phyloP scores from a whole-genome alignment of 2,329 filamentous ascomycete genomes.

The Coleophoma eucalyptorum region DNA sequence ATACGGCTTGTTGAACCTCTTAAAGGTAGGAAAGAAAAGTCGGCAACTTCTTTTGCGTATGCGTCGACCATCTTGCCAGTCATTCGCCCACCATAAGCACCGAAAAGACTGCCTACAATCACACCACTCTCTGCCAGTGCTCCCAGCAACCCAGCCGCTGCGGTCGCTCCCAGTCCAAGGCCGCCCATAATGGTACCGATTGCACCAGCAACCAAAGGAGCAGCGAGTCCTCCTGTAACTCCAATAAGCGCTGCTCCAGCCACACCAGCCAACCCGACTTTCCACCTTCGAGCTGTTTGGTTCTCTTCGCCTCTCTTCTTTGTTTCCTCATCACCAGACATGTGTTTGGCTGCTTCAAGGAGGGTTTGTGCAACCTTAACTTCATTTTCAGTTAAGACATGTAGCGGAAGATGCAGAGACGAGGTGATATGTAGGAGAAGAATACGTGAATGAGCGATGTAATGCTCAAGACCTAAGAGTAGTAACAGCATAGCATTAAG shows the following conservation, averaged over 20 bases:
- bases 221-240: constrained; percentile 71
- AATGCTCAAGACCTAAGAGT: constrained; percentile 72
- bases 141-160: constrained; percentile 76
- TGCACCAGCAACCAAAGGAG: constrained; percentile 72
- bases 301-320: constrained; percentile 70
- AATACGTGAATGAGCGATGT: constrained; percentile 68
- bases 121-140: constrained; percentile 75
- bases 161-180: constrained; percentile 67
- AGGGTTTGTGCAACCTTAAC: constrained; percentile 70
- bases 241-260: constrained; percentile 79
- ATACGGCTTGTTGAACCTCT: constrained; percentile 43
- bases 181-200: constrained; percentile 78
- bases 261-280: constrained; percentile 83
- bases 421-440: constrained; percentile 68
- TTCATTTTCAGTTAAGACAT: constrained; percentile 67
- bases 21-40: constrained; percentile 82
- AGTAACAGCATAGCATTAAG: constrained; percentile 71
- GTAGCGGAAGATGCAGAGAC: constrained; percentile 64
- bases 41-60: constrained; percentile 82
- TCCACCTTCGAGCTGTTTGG: constrained; percentile 73
- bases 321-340: constrained; percentile 66
- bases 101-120: constrained; percentile 81
- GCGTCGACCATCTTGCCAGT: constrained; percentile 82
- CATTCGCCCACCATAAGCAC: constrained; percentile 84
- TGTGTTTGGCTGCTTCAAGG: constrained; percentile 68